Evolutionary conservation across 1,284 basidiomycete species (phyloP), one percentile per base, ranked within the genome.

Genomic region (Ustilago hordei): DNA sequence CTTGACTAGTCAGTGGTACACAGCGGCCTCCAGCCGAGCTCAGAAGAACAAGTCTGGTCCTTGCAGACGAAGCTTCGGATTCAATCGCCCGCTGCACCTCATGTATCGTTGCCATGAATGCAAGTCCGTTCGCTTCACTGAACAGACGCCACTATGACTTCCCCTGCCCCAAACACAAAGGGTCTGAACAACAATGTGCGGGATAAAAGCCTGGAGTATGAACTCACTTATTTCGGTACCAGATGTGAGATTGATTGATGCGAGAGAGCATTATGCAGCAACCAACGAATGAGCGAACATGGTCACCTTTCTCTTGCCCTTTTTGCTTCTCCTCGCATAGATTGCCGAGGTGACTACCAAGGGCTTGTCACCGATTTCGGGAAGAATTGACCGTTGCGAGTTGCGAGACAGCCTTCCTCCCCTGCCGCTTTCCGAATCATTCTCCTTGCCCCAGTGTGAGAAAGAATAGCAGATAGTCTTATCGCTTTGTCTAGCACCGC

Each of bases 321-420:
- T 45, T 17, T 35, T 45, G 3, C 13, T 36, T 36, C 39, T 11
- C 43, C 43, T 45, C 43, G 43, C 43, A 45, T 17, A 61, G 52
- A 61, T 61, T 61, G 39, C 60, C 60, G 52, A 61, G 60, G 41
- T 55, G 60, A 61, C 59, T 39, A 61, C 15, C 7, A 19, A 28
- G n/a, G 17, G 34, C 36, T 9, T 60, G 60, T 61, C 52, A 61
- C 41, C 52, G n/a, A 32, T 4, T 50, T 50, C 11, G 48, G 2
- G 48, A 50, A 23, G 35, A 28, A 8, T 35, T 31, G 32, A 31
- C 6, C 28, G 12, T 60, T 47, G n/a, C 58, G 47, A 60, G 4
- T 60, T 52, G 47, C 58, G 45, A 60, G 19, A 13, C 23, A 8
- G 1, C 19, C 19, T 53, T 53, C 53, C 36, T 36, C 19, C 8